phyloP scores from a whole-genome alignment of 2,329 filamentous ascomycete species.

The Fusarium marasasianum region DNA sequence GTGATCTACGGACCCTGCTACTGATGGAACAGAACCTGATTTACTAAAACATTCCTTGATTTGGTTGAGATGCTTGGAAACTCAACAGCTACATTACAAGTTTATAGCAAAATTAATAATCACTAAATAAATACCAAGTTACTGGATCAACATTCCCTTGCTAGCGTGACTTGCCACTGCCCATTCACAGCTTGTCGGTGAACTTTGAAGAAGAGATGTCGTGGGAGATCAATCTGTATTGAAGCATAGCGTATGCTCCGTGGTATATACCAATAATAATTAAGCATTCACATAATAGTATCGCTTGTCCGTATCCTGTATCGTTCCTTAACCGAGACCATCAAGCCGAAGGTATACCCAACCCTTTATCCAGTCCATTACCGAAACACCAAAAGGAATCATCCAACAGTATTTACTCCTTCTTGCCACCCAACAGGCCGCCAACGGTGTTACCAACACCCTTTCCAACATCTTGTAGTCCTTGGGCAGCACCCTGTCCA shows the following conservation, averaged over 20 bases:
- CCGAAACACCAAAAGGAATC: slow-evolving; percentile 7
- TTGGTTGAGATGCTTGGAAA: not conserved
- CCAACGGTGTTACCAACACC: slow-evolving; percentile 42
- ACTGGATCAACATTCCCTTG: not conserved
- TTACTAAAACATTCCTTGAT: slow-evolving; percentile 1
- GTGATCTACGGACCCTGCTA: not conserved
- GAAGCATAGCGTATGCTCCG: not conserved
- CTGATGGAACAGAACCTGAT: not conserved
- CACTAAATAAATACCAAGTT: not conserved
- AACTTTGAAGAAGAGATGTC: too few relatives aligned
- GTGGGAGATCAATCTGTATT: not conserved
- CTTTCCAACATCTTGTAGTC: slow-evolving; percentile 37
- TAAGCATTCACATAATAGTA: not conserved
- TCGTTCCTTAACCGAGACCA: not conserved
- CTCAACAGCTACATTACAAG: not conserved
- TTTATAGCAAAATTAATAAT: not conserved
- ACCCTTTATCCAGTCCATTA: not conserved
- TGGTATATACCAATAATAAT: not conserved
- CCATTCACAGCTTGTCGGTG: too few relatives aligned
- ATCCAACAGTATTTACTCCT: slow-evolving; percentile 22
- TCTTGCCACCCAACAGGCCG: slow-evolving; percentile 49
- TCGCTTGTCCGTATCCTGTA: not conserved
- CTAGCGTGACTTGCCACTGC: not conserved
- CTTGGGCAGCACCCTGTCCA: slow-evolving; percentile 46
- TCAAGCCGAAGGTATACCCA: not conserved